Conservation (phyloP, 2,329 filamentous ascomycete species). For the Graphilbum ipis-grandicollis region DNA sequence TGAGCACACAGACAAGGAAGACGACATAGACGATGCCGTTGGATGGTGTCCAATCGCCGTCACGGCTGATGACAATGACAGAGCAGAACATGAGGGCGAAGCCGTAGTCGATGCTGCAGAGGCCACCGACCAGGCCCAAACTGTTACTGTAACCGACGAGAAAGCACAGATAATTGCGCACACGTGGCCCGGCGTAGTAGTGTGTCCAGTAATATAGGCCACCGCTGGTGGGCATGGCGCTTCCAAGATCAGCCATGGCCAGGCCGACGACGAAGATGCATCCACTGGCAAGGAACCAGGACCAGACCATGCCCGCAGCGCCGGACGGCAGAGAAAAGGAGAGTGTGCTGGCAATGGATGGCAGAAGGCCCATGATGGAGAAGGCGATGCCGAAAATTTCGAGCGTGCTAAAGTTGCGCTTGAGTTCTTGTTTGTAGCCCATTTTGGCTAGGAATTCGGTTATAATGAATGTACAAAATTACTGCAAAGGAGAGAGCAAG, state of each 20-base stretch:
- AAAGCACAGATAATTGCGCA: slow-evolving; percentile 39
- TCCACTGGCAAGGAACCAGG: slow-evolving; percentile 38
- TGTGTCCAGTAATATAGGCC: slow-evolving; percentile 44
- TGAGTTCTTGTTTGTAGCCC: slow-evolving; percentile 37
- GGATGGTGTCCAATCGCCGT: slow-evolving; percentile 36
- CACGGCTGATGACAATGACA: slow-evolving; percentile 36
- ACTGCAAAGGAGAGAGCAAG: background rate
- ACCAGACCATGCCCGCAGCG: slow-evolving; percentile 44
- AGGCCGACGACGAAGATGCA: slow-evolving; percentile 42
- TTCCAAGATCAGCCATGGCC: slow-evolving; percentile 36
- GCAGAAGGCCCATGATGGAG: slow-evolving; percentile 42
- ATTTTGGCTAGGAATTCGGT: slow-evolving; percentile 9
- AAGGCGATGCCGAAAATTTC: slow-evolving; percentile 44
- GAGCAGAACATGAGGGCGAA: slow-evolving; percentile 41
- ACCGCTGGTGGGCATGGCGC: slow-evolving; percentile 39
- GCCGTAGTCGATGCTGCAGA: slow-evolving; percentile 42
- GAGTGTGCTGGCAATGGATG: slow-evolving; percentile 41
- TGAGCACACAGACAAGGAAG: slow-evolving; percentile 33
- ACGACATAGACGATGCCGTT: slow-evolving; percentile 39
- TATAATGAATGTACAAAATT: too few relatives aligned
- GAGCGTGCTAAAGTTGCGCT: slow-evolving; percentile 42
- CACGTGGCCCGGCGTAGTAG: slow-evolving; percentile 36
- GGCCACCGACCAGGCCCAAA: slow-evolving; percentile 39
- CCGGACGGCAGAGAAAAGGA: slow-evolving; percentile 41
- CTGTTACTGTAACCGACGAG: slow-evolving; percentile 45